phyloP scores from a whole-genome alignment of 306 rosid genomes.

The Styphnolobium japonicum region DNA sequence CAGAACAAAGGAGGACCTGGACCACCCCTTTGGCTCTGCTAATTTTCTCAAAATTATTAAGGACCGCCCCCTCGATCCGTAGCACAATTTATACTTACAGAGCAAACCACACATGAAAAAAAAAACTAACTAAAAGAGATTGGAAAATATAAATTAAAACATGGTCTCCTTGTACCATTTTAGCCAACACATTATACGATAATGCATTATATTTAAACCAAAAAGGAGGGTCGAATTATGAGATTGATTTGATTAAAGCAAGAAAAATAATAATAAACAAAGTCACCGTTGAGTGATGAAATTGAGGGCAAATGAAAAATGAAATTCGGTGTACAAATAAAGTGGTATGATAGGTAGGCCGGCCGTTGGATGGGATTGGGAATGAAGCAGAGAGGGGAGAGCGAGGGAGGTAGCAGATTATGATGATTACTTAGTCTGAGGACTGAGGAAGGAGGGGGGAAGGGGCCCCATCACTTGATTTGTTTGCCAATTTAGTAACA shows the following conservation, averaged over 20 bases:
- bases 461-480: slow-evolving; percentile 41
- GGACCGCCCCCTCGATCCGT: neutral
- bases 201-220: neutral
- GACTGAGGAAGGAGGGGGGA: neutral
- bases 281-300: neutral
- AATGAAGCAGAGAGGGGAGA: neutral
- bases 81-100: neutral
- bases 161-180: neutral
- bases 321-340: slow-evolving; percentile 15
- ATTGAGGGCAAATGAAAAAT: neutral
- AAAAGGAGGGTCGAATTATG: neutral
- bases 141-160: neutral
- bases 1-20: slow-evolving; percentile 28
- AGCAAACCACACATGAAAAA: neutral
- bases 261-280: neutral
- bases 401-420: too few relatives aligned
- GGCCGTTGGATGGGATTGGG: slow-evolving; percentile 14
- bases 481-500: slow-evolving; percentile 56
- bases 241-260: neutral
- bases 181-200: neutral
- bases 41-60: slow-evolving; percentile 4
- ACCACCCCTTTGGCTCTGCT: slow-evolving; percentile 15
- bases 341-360: slow-evolving; percentile 3
- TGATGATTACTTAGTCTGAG: neutral
- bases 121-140: neutral